Evolutionary conservation across 805 yeast species (phyloP).

Genomic region (Candida boidinii): DNA sequence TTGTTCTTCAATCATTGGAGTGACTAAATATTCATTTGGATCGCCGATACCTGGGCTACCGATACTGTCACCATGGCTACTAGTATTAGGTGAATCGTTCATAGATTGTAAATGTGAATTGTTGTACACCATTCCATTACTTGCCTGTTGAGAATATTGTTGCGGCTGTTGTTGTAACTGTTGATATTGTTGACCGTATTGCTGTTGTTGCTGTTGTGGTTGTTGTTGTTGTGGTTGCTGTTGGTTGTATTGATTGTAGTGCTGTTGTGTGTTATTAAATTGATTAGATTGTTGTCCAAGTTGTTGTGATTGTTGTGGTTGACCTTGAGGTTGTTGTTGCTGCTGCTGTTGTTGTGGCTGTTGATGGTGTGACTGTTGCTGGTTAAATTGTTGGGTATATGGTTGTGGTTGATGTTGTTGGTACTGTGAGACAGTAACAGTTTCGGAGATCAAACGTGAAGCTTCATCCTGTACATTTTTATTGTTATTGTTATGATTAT

Average conservation of each 20-base stretch:
- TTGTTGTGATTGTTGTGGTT: background rate
- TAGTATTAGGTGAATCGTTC: conserved; percentile 2
- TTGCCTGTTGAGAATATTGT: conserved; percentile 2
- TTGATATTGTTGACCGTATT: background rate
- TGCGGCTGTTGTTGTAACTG: background rate
- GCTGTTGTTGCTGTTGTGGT: background rate
- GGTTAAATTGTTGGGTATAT: background rate
- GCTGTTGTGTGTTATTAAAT: background rate
- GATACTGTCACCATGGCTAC: conserved; percentile 5
- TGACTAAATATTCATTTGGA: conserved; percentile 35
- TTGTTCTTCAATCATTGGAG: conserved; percentile 47
- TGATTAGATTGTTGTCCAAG: background rate
- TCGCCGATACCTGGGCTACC: conserved; percentile 9
- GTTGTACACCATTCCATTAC: background rate
- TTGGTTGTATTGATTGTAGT: background rate
- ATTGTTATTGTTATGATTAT: no score
- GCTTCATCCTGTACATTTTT: no score
- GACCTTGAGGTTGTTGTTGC: background rate
- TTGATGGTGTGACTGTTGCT: background rate
- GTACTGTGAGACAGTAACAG: no score
- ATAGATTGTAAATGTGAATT: background rate
- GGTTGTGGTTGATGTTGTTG: background rate
- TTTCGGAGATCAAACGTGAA: no score
- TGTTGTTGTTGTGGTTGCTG: conserved; percentile 6
- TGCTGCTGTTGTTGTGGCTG: background rate